Conservation (phyloP, 768 basidiomycete genomes). For the Hortiboletus flavorubellus region DNA sequence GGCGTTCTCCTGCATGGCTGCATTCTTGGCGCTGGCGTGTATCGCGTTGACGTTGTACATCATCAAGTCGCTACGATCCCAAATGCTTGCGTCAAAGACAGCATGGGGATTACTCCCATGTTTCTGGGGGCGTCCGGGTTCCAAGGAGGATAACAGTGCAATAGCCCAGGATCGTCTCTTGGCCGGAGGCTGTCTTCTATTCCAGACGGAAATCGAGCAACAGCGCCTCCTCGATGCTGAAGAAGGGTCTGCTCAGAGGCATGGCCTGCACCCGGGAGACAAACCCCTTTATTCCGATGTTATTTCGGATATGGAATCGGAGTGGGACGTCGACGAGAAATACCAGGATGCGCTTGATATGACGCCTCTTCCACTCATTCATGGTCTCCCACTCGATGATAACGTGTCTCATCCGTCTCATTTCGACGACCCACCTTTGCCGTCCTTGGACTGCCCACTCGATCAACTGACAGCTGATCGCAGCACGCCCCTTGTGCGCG, state of each 20-base stretch:
- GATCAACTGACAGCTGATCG: constrained; percentile 12
- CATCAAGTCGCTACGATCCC: constrained; percentile 17
- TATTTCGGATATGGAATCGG: constrained; percentile 21
- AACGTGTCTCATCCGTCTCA: constrained; percentile 4
- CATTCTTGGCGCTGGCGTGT: constrained; percentile 24
- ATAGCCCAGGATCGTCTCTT: background rate
- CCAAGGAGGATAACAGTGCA: background rate
- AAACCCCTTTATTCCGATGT: constrained; percentile 8
- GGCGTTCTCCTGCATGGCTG: constrained; percentile 25
- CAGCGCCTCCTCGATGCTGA: constrained; percentile 2
- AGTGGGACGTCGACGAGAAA: constrained; percentile 28
- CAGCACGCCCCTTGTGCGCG: constrained; percentile 12
- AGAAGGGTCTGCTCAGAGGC: background rate
- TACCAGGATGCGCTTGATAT: constrained; percentile 30
- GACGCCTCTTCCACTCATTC: constrained; percentile 18
- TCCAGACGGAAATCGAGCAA: constrained; percentile 1
- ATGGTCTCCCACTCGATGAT: constrained; percentile 20
- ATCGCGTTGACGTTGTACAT: constrained; percentile 20
- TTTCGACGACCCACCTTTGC: constrained; percentile 13
- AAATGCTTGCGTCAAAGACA: constrained; percentile 19
- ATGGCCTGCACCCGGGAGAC: background rate
- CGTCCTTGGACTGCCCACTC: background rate
- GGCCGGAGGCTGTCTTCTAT: background rate
- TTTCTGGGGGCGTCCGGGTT: constrained; percentile 9
- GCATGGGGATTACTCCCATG: constrained; percentile 24